Percentiles rank a stretch among this genome's conserved stretches.
Conservation (phyloP, 306 rosid species). For the Trichosanthes cucumerina region DNA sequence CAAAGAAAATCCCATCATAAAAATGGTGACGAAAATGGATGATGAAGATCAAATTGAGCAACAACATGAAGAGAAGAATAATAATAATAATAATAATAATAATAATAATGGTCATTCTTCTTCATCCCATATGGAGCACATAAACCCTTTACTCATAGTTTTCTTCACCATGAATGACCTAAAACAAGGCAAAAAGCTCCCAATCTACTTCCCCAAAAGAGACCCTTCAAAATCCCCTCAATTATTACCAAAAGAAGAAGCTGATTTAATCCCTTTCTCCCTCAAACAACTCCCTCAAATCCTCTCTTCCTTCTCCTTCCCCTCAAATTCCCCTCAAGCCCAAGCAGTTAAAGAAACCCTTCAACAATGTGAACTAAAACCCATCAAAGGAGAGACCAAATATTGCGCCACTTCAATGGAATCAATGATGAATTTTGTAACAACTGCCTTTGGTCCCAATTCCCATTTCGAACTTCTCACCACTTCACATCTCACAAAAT, state of each 20-base stretch:
- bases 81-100: too few relatives aligned
- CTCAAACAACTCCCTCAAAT: constrained; percentile 33
- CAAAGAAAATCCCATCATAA: background rate
- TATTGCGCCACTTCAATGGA: constrained; percentile 64
- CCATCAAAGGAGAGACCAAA: constrained; percentile 63
- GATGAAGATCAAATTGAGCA: background rate
- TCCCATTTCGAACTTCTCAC: constrained; percentile 19
- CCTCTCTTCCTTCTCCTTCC: constrained; percentile 33
- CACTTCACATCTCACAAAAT: constrained; percentile 38
- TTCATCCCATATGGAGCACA: background rate
- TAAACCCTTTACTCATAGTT: constrained; percentile 31
- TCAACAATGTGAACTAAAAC: constrained; percentile 39
- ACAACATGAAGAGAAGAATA: background rate
- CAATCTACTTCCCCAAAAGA: constrained; percentile 55
- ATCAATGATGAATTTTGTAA: constrained; percentile 53
- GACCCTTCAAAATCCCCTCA: constrained; percentile 44
- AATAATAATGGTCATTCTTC: background rate
- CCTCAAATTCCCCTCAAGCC: constrained; percentile 51
- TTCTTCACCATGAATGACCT: constrained; percentile 59
- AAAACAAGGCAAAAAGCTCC: constrained; percentile 40
- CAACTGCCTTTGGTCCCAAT: constrained; percentile 22
- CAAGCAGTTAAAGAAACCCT: constrained; percentile 58
- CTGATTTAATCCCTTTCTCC: constrained; percentile 57
- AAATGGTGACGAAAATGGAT: background rate
- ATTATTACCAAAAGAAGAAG: constrained; percentile 34